These are phyloP conservation scores for Xylariaceae sp. DNA, from an alignment of 2,329 filamentous ascomycete species.

Conservation along the genomic window DNA sequence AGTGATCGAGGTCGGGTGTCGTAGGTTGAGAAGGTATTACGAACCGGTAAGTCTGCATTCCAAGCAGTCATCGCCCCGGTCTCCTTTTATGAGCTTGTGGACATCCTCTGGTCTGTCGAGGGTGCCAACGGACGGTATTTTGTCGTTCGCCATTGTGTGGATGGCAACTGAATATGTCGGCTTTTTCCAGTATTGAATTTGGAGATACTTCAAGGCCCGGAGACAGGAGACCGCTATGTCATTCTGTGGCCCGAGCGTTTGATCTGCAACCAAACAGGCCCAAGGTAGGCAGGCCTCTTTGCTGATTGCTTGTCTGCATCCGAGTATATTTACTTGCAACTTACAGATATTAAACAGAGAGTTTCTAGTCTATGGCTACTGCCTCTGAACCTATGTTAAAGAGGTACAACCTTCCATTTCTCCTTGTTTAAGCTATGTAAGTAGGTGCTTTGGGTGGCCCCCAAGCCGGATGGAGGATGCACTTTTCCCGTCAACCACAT, in stretches of 20 bases:
- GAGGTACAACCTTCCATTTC: too few species aligned
- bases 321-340: too few species aligned
- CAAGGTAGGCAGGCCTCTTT: not conserved
- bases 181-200: slow-evolving; percentile 1
- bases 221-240: not conserved
- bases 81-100: slow-evolving; percentile 54
- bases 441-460: too few species aligned
- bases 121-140: slow-evolving; percentile 48
- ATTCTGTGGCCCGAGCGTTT: not conserved
- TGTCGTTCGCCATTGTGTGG: slow-evolving; percentile 44
- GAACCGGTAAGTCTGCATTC: slow-evolving; percentile 70
- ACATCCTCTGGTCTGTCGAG: slow-evolving; percentile 62
- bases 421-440: too few species aligned
- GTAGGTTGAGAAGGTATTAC: slow-evolving; percentile 24
- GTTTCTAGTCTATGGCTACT: too few species aligned
- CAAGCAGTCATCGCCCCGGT: slow-evolving; percentile 64
- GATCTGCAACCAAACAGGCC: not conserved
- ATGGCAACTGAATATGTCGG: not conserved
- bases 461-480: too few species aligned
- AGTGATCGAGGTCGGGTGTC: too few species aligned
- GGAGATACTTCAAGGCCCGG: not conserved
- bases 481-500: not conserved
- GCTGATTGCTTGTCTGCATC: not conserved
- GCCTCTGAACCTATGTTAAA: too few species aligned
- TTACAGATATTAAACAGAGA: too few species aligned